A percentile compares a stretch with the other conserved stretches of the same genome.
Conservation (phyloP, 148 eudicot genomes). For the Fagopyrum homotropicum region DNA sequence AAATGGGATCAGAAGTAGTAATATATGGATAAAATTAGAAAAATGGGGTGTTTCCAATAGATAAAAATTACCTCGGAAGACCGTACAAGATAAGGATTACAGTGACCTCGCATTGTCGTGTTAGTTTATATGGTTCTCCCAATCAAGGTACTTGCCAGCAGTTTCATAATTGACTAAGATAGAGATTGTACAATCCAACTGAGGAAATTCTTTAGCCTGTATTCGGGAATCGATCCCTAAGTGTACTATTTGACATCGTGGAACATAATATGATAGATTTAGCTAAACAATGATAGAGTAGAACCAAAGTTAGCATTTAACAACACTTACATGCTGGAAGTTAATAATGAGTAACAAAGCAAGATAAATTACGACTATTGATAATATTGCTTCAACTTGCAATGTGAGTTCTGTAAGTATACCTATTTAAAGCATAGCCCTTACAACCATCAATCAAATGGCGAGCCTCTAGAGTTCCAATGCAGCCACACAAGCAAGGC, state of each 20-base stretch:
- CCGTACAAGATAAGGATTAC: too few species aligned
- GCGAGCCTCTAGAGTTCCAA: conserved; percentile 61
- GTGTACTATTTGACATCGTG: conserved; percentile 55
- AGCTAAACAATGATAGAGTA: neutral
- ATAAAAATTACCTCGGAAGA: too few species aligned
- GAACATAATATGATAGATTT: conserved; percentile 13
- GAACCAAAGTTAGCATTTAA: neutral
- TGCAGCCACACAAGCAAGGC: conserved; percentile 97
- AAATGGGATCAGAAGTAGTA: too few species aligned
- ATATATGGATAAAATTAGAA: too few species aligned
- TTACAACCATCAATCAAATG: too few species aligned
- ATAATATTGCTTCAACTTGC: neutral
- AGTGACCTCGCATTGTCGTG: too few species aligned
- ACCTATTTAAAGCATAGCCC: too few species aligned
- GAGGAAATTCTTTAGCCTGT: conserved; percentile 86
- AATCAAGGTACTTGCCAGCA: conserved; percentile 68
- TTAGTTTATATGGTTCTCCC: conserved; percentile 41
- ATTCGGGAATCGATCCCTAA: conserved; percentile 90
- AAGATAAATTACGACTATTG: neutral
- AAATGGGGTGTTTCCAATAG: too few species aligned
- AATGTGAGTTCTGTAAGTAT: neutral
- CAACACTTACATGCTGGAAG: neutral
- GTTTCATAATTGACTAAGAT: conserved; percentile 77
- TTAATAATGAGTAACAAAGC: neutral
- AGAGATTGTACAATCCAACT: conserved; percentile 89